A percentile compares a stretch with the other conserved stretches of the same genome.
phyloP scores from a whole-genome alignment of 768 basidiomycete species.

The Tricholoma matsutake region DNA sequence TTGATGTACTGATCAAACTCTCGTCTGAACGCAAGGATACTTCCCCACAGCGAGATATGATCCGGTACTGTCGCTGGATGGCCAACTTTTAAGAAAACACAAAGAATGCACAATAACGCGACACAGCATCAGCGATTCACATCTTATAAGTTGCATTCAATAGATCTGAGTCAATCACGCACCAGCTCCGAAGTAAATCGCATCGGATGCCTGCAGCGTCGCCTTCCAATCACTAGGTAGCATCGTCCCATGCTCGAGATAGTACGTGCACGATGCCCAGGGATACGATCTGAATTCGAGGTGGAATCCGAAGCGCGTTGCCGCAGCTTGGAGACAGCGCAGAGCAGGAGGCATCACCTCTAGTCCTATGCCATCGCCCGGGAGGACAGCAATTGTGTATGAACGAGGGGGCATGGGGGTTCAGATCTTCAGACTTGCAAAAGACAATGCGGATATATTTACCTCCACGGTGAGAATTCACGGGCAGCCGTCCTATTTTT shows the following conservation, averaged over 20 bases:
- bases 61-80: slow-evolving; percentile 49
- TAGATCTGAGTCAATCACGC: background rate
- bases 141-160: too few relatives aligned
- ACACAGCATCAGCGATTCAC: too few relatives aligned
- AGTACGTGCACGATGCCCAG: slow-evolving; percentile 48
- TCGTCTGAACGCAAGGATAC: slow-evolving; percentile 48
- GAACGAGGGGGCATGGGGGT: slow-evolving; percentile 19
- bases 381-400: slow-evolving; percentile 45
- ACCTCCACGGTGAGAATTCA: too few relatives aligned
- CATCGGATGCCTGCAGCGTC: slow-evolving; percentile 38
- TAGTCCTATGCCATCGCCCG: slow-evolving; percentile 52
- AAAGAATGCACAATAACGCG: background rate
- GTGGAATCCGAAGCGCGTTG: slow-evolving; percentile 40
- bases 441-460: too few relatives aligned
- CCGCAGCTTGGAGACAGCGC: slow-evolving; percentile 42
- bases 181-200: slow-evolving; percentile 49
- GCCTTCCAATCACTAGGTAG: slow-evolving; percentile 42
- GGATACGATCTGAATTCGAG: slow-evolving; percentile 44
- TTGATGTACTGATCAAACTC: slow-evolving; percentile 52
- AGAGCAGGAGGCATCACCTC: slow-evolving; percentile 50
- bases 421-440: too few relatives aligned
- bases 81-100: slow-evolving; percentile 29
- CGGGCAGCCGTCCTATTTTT: too few relatives aligned
- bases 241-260: slow-evolving; percentile 44
- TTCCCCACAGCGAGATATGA: slow-evolving; percentile 56